Percentiles rank a stretch among this genome's conserved stretches.
These are phyloP conservation scores for Citrus inodora DNA, from an alignment of 345 rosid species.

Conservation along the genomic window DNA sequence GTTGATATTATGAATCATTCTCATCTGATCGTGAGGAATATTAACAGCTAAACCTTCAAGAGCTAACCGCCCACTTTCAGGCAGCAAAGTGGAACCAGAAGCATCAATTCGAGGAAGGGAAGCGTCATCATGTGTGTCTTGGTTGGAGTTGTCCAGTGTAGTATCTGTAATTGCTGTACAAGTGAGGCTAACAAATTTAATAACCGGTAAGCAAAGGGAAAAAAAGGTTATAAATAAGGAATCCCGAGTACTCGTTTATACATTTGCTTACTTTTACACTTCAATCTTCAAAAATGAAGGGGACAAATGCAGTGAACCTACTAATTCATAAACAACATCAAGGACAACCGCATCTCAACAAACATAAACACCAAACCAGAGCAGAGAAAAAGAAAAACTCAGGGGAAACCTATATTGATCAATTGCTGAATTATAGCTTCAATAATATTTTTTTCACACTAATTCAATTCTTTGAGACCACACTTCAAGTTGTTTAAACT, in stretches of 20 bases:
- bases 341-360: neutral
- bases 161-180: conserved; percentile 27
- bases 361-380: neutral
- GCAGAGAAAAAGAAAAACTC: neutral
- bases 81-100: conserved; percentile 28
- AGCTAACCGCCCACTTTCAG: conserved; percentile 41
- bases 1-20: conserved; percentile 69
- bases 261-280: neutral
- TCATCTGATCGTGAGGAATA: conserved; percentile 82
- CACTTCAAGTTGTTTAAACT: neutral
- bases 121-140: conserved; percentile 32
- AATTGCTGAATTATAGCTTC: neutral
- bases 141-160: conserved; percentile 31
- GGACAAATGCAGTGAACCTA: neutral
- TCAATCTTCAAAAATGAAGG: neutral
- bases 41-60: conserved; percentile 53
- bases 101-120: conserved; percentile 38
- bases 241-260: neutral
- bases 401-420: neutral
- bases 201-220: neutral
- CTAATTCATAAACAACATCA: neutral
- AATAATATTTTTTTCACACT: neutral
- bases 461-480: neutral
- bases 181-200: conserved; percentile 3
- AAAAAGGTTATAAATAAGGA: neutral